Evolutionary conservation across 2,329 filamentous ascomycete genomes (phyloP), one percentile per base, ranked within the genome.

Genomic region (Pestalotiopsis sp.): DNA sequence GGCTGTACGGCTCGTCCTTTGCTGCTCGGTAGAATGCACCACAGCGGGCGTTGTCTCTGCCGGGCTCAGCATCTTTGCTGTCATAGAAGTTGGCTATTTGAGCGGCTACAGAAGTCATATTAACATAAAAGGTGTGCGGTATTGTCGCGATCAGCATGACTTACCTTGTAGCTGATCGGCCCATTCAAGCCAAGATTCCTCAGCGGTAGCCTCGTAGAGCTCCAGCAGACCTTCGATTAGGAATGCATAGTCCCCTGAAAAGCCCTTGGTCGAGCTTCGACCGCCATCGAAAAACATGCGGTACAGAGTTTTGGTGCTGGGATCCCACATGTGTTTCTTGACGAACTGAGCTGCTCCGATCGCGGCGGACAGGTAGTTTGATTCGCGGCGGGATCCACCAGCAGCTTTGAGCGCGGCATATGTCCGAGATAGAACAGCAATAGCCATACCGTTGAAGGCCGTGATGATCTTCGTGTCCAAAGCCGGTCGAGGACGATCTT

Each of bases 231-330:
- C 95, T 64, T 91, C 89, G 64, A 94, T 92, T 55, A 98, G 79
- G 79, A 95, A 97, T 2, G 95, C 94, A 77, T 98, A 98, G 81
- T 99, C 96, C 74, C 98, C 96, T 1, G 95, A 93, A 79, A 98
- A 97, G 0, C 89, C 95, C 52, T 86, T 85, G 0, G 89, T 90
- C 20, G 89, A 85, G 36, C 91, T 90, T 9, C 89, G 85, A 2
- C 85, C 83, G 71, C 88, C 86, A 70, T 91, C 88, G 38, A 90
- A 89, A 80, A 92, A 97, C 57, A 95, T 89, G 64, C 95, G 88
- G 76, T 91, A 93, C 17, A 98, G 82, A 3, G 87, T 86, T 61
- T 88, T 87, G 0, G 84, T 85, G 0, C 83, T 73, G 9, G 84
- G 77, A 71, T 95, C 89, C 85, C 93, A 98, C 1, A 98, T 85